These are phyloP conservation scores for Lathyrus oleraceus DNA, from an alignment of 306 rosid genomes.

Conservation along the genomic window DNA sequence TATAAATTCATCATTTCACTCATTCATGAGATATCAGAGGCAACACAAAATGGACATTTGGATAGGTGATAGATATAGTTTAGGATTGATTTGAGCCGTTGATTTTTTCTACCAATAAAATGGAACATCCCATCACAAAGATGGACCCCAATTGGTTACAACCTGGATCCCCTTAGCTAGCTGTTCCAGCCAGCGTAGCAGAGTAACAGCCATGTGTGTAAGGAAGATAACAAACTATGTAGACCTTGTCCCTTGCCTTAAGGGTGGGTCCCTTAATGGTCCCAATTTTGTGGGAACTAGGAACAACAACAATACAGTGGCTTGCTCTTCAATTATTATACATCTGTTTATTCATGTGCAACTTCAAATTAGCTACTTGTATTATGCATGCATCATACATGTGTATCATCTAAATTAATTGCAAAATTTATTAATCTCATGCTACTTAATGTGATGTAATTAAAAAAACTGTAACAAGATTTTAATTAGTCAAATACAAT, in stretches of 20 bases:
- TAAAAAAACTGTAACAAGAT: background rate
- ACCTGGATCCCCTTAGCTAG: constrained; percentile 65
- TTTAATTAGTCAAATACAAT: background rate
- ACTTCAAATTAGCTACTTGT: background rate
- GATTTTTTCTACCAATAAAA: constrained; percentile 42
- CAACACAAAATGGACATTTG: constrained; percentile 27
- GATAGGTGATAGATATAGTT: background rate
- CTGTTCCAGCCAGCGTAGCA: constrained; percentile 50
- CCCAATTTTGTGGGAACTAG: constrained; percentile 46
- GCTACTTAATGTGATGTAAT: background rate
- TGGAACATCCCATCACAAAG: constrained; percentile 30
- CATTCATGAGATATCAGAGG: too few species aligned
- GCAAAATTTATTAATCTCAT: background rate
- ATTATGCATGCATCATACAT: background rate
- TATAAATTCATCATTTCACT: too few species aligned
- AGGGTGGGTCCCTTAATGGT: constrained; percentile 37
- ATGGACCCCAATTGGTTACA: constrained; percentile 44
- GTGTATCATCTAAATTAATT: background rate
- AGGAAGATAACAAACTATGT: constrained; percentile 45
- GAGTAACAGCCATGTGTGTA: constrained; percentile 40
- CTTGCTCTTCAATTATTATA: constrained; percentile 16
- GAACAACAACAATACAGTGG: constrained; percentile 6
- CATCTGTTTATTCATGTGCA: constrained; percentile 11
- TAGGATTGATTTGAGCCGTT: constrained; percentile 30
- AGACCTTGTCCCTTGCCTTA: constrained; percentile 28